phyloP scores from a whole-genome alignment of 2,329 filamentous ascomycete genomes.

The Botrytis medusae region DNA sequence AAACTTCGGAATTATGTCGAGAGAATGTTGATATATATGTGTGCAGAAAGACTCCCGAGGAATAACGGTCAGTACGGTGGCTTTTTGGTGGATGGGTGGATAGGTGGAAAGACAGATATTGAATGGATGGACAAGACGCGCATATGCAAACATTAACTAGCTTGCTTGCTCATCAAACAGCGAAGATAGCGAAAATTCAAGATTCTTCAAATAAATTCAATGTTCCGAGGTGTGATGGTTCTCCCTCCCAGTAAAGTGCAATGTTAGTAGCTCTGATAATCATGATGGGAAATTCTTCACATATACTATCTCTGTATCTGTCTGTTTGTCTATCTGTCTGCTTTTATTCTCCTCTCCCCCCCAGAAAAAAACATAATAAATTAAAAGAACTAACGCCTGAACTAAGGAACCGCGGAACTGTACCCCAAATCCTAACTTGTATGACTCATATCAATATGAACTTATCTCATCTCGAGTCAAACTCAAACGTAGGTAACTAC shows the following conservation, averaged over 20 bases:
- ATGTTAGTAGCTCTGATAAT: not conserved
- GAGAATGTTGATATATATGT: not conserved
- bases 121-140: not conserved
- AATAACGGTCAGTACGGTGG: not conserved
- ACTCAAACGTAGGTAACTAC: not conserved
- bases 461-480: not conserved
- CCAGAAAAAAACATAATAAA: no score
- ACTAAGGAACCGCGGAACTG: accelerated
- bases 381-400: not conserved
- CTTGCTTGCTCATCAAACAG: not conserved
- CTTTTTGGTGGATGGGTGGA: not conserved
- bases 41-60: not conserved
- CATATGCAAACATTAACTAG: not conserved
- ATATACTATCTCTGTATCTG: not conserved
- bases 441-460: not conserved
- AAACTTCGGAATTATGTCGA: not conserved
- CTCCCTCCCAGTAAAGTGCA: not conserved
- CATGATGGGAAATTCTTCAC: not conserved
- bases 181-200: not conserved
- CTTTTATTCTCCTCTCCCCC: not conserved
- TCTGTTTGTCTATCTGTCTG: not conserved
- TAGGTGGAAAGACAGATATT: no score
- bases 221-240: not conserved
- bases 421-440: not conserved
- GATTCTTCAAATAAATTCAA: not conserved